These are phyloP conservation scores for Capsicum rhomboideum DNA, from an alignment of 257 asterid genomes.

Conservation along the genomic window DNA sequence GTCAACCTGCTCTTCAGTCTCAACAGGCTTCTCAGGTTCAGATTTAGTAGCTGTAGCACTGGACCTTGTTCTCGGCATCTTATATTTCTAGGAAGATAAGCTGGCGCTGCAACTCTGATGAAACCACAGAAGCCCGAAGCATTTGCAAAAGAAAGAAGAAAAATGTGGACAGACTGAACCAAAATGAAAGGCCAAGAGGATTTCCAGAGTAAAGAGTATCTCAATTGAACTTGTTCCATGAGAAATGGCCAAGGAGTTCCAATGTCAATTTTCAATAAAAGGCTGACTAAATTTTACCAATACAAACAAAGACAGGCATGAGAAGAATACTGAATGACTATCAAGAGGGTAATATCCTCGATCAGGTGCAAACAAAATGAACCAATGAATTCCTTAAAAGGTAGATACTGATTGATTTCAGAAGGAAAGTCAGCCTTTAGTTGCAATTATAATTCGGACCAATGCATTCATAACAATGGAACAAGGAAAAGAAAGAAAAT, in stretches of 20 bases:
- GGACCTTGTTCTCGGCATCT: constrained; percentile 83
- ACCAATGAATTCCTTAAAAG: constrained; percentile 42
- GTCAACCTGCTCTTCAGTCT: constrained; percentile 72
- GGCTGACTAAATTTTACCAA: constrained; percentile 43
- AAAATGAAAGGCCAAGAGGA: constrained; percentile 77
- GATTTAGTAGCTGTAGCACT: constrained; percentile 45
- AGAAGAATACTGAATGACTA: constrained; percentile 38
- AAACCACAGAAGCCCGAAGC: constrained; percentile 66
- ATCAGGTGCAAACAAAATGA: constrained; percentile 50
- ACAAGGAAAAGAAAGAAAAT: constrained; percentile 25
- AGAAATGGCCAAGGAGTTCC: constrained; percentile 67
- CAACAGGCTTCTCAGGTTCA: constrained; percentile 54
- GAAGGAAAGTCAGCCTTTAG: constrained; percentile 34
- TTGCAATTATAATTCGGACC: constrained; percentile 37
- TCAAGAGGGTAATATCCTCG: constrained; percentile 52
- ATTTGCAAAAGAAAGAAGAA: constrained; percentile 86
- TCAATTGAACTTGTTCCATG: constrained; percentile 64
- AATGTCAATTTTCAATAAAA: constrained; percentile 35
- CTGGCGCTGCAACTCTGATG: constrained; percentile 71
- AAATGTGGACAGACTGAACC: constrained; percentile 60
- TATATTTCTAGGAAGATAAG: constrained; percentile 43
- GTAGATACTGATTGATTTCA: constrained; percentile 47
- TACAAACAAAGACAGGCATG: constrained; percentile 59
- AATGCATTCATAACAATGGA: constrained; percentile 43
- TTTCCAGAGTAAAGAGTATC: constrained; percentile 44